Evolutionary conservation across 768 basidiomycete genomes (phyloP), one percentile per base, ranked within the genome.

Genomic region (Termitomyces sp.): DNA sequence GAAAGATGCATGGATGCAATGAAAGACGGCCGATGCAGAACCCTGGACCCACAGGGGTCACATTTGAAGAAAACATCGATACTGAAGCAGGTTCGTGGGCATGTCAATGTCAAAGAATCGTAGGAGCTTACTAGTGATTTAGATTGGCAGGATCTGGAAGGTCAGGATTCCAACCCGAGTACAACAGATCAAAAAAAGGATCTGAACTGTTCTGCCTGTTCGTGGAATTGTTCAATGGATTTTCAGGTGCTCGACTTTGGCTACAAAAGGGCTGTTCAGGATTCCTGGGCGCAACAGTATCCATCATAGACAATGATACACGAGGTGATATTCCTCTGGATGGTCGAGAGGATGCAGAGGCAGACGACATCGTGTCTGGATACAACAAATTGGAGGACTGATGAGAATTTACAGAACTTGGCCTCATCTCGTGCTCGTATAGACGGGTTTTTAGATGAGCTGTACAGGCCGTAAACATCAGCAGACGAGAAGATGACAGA

Each of bases 1-100:
- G 91, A 83, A 45, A 94, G 74, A 61, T 81, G 82, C 80, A 96
- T 80, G 3, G 90, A 86, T 15, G 88, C 79, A 26, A 93, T 71
- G 68, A 97, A 91, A 9, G 88, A 85, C 12, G 86, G 82, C 10
- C 84, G 82, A 67, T 96, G 92, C 37, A 97, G 74, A 50, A 95
- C 84, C 46, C 90, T 82, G 26, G 92, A 87, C 46, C 89, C 85
- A 64, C 91, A 92, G 43, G 93, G 92, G 67, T 94, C 92, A 63
- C 86, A 87, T 66, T 83, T 83, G 71, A 96, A 97, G 72, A 94
- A 97, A 11, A 89, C 76, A 37, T 94, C 90, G 65, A 96, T 82
- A 59, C 91, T 94, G 62, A 46, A 41, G 55, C 41, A 57, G 58
- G 45, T 19, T n/a, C 50, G 41, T 53, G 35, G 33, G 50, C 48